Conservation (phyloP, 108 stramenopile species). For the Discostella stelligeroides region DNA sequence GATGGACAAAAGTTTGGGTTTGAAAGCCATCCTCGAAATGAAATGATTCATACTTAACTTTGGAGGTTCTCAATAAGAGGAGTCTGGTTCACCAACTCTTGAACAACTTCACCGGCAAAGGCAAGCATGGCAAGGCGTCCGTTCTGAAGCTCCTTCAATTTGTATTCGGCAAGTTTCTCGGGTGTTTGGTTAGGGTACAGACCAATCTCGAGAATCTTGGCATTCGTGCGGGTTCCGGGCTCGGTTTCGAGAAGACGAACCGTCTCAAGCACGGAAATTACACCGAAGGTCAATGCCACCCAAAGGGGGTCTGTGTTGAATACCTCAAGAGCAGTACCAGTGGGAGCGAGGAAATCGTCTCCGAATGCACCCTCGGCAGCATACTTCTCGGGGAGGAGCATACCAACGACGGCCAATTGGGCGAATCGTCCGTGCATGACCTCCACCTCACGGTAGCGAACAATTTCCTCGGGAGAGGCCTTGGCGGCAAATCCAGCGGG, state of each 20-base stretch:
- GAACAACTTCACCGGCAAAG: slow-evolving; percentile 35
- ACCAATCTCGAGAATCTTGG: slow-evolving; percentile 42
- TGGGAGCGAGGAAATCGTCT: slow-evolving; percentile 58
- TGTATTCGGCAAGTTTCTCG: slow-evolving; percentile 62
- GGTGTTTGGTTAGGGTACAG: slow-evolving; percentile 70
- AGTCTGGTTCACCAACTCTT: no score
- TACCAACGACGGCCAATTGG: slow-evolving; percentile 32
- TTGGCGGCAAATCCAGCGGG: slow-evolving; percentile 65
- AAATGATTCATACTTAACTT: no score
- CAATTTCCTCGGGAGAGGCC: slow-evolving; percentile 62
- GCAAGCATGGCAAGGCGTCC: slow-evolving; percentile 43
- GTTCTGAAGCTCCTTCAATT: slow-evolving; percentile 45
- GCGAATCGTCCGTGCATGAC: slow-evolving; percentile 78
- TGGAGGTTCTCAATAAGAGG: no score
- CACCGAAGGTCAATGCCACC: slow-evolving; percentile 37
- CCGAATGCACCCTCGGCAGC: slow-evolving; percentile 56
- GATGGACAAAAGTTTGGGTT: no score
- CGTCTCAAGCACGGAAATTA: slow-evolving; percentile 42
- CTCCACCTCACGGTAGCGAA: slow-evolving; percentile 90
- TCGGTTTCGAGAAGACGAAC: slow-evolving; percentile 46
- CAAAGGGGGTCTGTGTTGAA: slow-evolving; percentile 50
- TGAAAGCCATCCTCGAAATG: slow-evolving; percentile 87
- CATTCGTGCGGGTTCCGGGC: slow-evolving; percentile 38
- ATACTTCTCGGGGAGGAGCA: slow-evolving; percentile 42
- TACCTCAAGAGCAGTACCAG: slow-evolving; percentile 44